A percentile compares a stretch with the other conserved stretches of the same genome.
Evolutionary conservation across 805 yeast genomes (phyloP).

Genomic region (Schizosaccharomyces lindneri): DNA sequence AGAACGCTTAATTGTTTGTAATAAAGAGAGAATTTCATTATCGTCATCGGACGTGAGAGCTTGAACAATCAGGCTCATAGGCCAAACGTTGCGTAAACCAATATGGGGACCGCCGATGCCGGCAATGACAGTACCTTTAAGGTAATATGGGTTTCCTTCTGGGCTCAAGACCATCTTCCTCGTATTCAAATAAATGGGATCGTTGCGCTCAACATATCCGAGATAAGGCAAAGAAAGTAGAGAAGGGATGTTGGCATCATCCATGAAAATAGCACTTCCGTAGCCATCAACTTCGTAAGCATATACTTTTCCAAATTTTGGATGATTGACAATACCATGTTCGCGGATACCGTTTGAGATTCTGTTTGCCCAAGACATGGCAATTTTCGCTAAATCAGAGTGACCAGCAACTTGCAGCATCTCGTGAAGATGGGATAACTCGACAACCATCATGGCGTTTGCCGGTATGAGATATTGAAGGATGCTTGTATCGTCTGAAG

Average conservation of each 20-base stretch:
- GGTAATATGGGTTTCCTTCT: conserved; percentile 54
- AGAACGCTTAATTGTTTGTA: conserved; percentile 27
- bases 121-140: conserved; percentile 34
- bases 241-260: conserved; percentile 79
- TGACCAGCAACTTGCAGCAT: conserved; percentile 11
- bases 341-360: conserved; percentile 33
- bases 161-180: conserved; percentile 47
- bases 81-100: conserved; percentile 68
- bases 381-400: conserved; percentile 9
- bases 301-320: conserved; percentile 45
- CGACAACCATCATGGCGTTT: conserved; percentile 49
- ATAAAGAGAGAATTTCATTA: conserved; percentile 29
- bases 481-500: conserved; percentile 71
- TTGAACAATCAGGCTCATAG: conserved; percentile 54
- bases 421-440: conserved; percentile 21
- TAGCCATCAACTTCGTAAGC: conserved; percentile 82
- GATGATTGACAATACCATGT: conserved; percentile 44
- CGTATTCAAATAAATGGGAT: conserved; percentile 50
- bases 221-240: conserved; percentile 48
- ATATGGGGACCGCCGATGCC: conserved; percentile 88
- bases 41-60: conserved; percentile 57
- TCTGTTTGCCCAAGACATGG: conserved; percentile 17
- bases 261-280: conserved; percentile 46
- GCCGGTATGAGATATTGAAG: conserved; percentile 66
- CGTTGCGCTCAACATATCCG: conserved; percentile 30